phyloP scores from a whole-genome alignment of 495 filamentous ascomycete genomes.

The Viridothelium virens region DNA sequence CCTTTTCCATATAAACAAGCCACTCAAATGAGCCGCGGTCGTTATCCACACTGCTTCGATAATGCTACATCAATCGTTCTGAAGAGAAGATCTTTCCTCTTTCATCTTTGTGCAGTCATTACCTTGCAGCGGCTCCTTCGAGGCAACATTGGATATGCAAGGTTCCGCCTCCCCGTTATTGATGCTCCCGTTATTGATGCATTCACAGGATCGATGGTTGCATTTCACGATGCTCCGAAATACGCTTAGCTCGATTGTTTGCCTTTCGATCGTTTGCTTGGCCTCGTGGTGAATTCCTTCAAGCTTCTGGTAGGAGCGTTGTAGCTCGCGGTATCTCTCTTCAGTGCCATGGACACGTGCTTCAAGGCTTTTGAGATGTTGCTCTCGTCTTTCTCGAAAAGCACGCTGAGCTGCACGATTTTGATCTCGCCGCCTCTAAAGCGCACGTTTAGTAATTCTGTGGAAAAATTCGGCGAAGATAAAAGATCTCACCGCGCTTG shows the following conservation, averaged over 20 bases:
- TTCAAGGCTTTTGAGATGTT: slow-evolving; percentile 1
- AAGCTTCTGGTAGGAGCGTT: not conserved
- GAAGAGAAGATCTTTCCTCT: not conserved
- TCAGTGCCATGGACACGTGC: not conserved
- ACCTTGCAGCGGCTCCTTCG: not conserved
- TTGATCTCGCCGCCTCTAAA: slow-evolving; percentile 3
- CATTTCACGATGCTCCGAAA: slow-evolving; percentile 9
- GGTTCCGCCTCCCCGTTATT: not conserved
- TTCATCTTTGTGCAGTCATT: not conserved
- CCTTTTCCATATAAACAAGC: too few species aligned
- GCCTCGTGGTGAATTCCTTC: slow-evolving; percentile 1
- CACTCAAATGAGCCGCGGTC: not conserved
- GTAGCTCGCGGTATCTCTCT: slow-evolving; percentile 1
- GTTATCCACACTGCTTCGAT: not conserved
- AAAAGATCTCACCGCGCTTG: not conserved
- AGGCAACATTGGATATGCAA: not conserved
- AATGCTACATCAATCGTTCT: not conserved
- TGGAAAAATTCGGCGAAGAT: too few species aligned
- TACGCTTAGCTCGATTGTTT: not conserved
- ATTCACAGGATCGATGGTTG: slow-evolving; percentile 2
- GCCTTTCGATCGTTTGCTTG: slow-evolving; percentile 1
- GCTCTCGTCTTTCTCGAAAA: slow-evolving; percentile 5
- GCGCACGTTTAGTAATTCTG: not conserved
- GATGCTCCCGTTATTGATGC: not conserved
- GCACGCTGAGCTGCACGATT: slow-evolving; percentile 7